These are phyloP conservation scores for Mitragyna speciosa DNA, from an alignment of 257 asterid species.

Conservation along the genomic window DNA sequence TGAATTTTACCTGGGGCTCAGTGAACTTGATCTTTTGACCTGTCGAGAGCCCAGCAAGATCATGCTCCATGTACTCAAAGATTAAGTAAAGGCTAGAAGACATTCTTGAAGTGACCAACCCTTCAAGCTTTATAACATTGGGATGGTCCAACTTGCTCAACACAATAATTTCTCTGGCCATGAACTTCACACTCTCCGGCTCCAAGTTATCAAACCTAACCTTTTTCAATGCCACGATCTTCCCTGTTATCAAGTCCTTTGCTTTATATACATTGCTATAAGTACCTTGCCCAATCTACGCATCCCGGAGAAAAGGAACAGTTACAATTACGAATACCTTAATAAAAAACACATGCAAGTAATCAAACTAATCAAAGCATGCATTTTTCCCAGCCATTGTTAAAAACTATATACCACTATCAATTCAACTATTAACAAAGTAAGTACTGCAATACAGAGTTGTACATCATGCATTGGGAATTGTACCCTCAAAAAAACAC, in stretches of 20 bases:
- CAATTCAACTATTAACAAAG: not conserved
- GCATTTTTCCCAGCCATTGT: not conserved
- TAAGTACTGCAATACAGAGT: not conserved
- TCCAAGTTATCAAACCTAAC: slow-evolving; percentile 76
- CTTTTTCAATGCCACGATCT: slow-evolving; percentile 88
- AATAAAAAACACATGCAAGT: not conserved
- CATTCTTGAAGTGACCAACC: slow-evolving; percentile 86
- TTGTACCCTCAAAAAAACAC: not conserved
- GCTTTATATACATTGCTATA: slow-evolving; percentile 93
- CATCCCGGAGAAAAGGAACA: slow-evolving; percentile 13
- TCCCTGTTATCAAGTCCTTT: slow-evolving; percentile 78
- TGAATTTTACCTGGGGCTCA: slow-evolving; percentile 62
- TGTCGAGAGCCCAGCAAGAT: slow-evolving; percentile 89
- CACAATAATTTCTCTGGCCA: slow-evolving; percentile 85
- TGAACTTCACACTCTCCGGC: slow-evolving; percentile 75
- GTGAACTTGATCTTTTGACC: slow-evolving; percentile 61
- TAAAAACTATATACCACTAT: not conserved
- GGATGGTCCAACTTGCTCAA: slow-evolving; percentile 75
- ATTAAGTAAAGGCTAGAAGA: slow-evolving; percentile 82
- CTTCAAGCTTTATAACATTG: slow-evolving; percentile 86
- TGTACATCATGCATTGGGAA: not conserved
- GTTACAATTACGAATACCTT: not conserved
- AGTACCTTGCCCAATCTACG: slow-evolving; percentile 92
- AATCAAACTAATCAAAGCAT: not conserved
- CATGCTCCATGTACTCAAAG: slow-evolving; percentile 97